phyloP scores from a whole-genome alignment of 139 green algal genomes.

The Pleodorina starrii region DNA sequence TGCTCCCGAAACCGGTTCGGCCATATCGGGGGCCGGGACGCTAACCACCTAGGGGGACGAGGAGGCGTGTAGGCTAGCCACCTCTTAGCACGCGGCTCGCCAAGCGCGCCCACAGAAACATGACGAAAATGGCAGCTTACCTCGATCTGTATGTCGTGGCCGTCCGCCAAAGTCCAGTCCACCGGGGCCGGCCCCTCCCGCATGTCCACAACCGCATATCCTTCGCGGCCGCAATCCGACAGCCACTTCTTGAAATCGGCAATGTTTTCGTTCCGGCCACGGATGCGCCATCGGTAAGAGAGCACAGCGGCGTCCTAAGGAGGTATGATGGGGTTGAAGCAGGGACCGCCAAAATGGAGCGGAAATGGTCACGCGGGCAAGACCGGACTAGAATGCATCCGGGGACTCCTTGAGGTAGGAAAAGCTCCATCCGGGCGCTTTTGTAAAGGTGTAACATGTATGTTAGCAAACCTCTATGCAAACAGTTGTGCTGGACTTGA shows the following conservation, averaged over 20 bases:
- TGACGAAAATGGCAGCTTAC: too few relatives aligned
- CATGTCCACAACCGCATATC: constrained; percentile 7
- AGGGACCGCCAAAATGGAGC: neutral
- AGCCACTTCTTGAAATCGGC: constrained; percentile 10
- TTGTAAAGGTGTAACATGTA: neutral
- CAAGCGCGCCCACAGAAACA: too few relatives aligned
- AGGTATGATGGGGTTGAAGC: neutral
- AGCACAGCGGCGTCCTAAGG: constrained; percentile 29
- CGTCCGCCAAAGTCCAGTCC: constrained; percentile 17
- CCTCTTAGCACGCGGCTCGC: too few relatives aligned
- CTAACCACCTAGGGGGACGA: too few relatives aligned
- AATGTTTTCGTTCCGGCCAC: constrained; percentile 1
- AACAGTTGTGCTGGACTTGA: neutral
- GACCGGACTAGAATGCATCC: too few relatives aligned
- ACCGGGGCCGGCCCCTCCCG: neutral
- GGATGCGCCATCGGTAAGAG: constrained; percentile 40
- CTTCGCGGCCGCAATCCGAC: neutral
- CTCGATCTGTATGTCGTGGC: constrained; percentile 26
- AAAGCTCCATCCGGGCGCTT: too few relatives aligned
- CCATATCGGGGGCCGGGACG: too few relatives aligned
- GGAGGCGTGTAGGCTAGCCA: too few relatives aligned
- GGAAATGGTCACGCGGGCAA: too few relatives aligned
- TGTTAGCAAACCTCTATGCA: too few relatives aligned
- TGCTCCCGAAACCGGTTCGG: too few relatives aligned
- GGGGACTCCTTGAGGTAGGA: too few relatives aligned